Base-by-base conservation (phyloP, 257 asterid species). In the Thymus quinquecostatus region DNA sequence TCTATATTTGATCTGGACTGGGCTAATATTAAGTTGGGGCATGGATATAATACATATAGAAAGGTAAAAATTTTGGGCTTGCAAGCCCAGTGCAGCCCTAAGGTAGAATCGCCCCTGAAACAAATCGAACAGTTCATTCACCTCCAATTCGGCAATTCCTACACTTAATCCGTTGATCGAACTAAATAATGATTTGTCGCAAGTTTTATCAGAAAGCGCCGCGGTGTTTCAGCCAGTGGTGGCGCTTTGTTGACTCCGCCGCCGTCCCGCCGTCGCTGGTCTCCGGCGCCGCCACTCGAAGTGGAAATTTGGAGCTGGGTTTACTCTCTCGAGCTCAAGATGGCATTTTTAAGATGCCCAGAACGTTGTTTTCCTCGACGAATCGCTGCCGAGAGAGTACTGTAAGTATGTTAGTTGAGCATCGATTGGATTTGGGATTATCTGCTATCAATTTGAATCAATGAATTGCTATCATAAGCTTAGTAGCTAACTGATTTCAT, bases 161-260 rank as follows among this genome's bases (percentile, higher is more conserved):
- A 69, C 34, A 33, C 32, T 44, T 45, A 21, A 38, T 38, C 6
- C 41, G 7, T 38, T 38, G 6, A 8, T 74, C 55, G 41, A 33
- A 2, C 10, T 28, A 10, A 2, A 60, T 41, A 63, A 92, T 92
- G 98, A 74, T 87, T 77, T 75, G 67, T 85, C 85, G 92, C 75
- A 80, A 71, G 74, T 53, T 90, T 69, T 55, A 43, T 64, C 90
- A 63, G 74, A 79, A 68, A 54, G 79, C 69, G 67, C 76, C 64
- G 29, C 50, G 81, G 80, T 64, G 79, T 44, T 79, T 77, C 79
- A 44, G 64, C 77, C 86, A 75, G 58, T 85, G 81, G 80, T 65
- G 85, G 78, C 82, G 86, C 50, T 76, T 80, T 77, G 75, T 75
- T 41, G 66, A 11, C 80, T 82, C 85, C 66, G 72, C 83, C 74